phyloP scores from a whole-genome alignment of 169 alveolate species.

The Cryptosporidium felis region DNA sequence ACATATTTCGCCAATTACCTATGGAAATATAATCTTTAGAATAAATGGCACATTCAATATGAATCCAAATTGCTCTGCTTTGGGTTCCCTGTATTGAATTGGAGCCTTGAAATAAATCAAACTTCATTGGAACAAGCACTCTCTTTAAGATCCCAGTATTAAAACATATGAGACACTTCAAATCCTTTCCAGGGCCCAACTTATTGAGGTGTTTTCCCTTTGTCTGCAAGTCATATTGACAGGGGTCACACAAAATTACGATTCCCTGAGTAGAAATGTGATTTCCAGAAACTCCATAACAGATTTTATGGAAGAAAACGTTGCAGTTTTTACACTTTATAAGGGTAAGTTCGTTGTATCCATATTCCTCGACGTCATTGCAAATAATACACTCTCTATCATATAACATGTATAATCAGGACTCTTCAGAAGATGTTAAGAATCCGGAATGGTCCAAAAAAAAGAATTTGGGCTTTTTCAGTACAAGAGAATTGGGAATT shows the following conservation, averaged over 20 bases:
- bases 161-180: constrained; percentile 31
- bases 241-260: constrained; percentile 39
- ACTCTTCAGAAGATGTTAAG: too few species aligned
- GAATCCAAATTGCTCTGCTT: constrained; percentile 58
- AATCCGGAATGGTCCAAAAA: too few species aligned
- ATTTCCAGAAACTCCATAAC: constrained; percentile 25
- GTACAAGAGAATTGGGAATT: too few species aligned
- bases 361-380: constrained; percentile 8
- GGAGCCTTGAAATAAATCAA: background rate
- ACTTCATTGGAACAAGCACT: constrained; percentile 3
- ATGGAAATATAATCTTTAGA: constrained; percentile 10
- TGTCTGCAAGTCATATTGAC: constrained; percentile 6
- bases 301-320: constrained; percentile 16
- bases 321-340: constrained; percentile 47
- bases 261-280: background rate
- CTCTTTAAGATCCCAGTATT: constrained; percentile 22
- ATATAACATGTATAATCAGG: constrained; percentile 29
- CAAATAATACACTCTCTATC: constrained; percentile 43
- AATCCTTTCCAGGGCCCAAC: background rate
- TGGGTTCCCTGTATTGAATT: background rate
- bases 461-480: too few species aligned
- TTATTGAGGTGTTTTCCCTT: constrained; percentile 28
- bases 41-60: constrained; percentile 62
- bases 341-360: constrained; percentile 16
- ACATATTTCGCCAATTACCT: constrained; percentile 22